Percentiles rank a stretch among this genome's conserved stretches.
phyloP scores from a whole-genome alignment of 805 yeast species.

The Torulaspora maleeae region DNA sequence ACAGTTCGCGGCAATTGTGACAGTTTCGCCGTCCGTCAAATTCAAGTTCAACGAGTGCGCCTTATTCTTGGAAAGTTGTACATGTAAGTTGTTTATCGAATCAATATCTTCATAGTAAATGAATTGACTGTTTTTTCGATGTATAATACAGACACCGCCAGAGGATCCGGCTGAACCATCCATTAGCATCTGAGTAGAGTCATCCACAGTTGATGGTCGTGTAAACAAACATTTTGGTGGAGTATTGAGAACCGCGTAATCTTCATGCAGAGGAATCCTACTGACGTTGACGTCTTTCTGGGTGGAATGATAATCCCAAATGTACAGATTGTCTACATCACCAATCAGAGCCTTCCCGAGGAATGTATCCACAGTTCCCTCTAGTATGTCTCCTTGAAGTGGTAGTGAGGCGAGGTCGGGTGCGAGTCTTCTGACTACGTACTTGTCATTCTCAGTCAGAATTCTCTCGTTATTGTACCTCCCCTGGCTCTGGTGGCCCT shows the following conservation, averaged over 20 bases:
- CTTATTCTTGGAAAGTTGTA: slow-evolving; percentile 27
- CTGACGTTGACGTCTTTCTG: slow-evolving; percentile 48
- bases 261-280: slow-evolving; percentile 29
- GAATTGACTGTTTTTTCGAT: slow-evolving; percentile 53
- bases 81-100: slow-evolving; percentile 29
- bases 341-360: slow-evolving; percentile 49
- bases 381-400: slow-evolving; percentile 12
- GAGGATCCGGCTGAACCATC: slow-evolving; percentile 26
- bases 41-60: slow-evolving; percentile 25
- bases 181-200: slow-evolving; percentile 47
- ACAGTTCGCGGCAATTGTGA: slow-evolving; percentile 53
- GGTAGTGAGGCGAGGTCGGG: slow-evolving; percentile 20
- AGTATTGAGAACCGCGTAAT: slow-evolving; percentile 16
- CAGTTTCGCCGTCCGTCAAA: slow-evolving; percentile 42
- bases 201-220: slow-evolving; percentile 31
- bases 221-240: slow-evolving; percentile 29
- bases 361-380: slow-evolving; percentile 45
- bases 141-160: slow-evolving; percentile 70
- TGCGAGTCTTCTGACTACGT: slow-evolving; percentile 24
- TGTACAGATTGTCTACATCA: slow-evolving; percentile 48
- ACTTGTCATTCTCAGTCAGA: slow-evolving; percentile 33
- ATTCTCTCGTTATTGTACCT: slow-evolving; percentile 17
- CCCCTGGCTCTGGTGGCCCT: slow-evolving; percentile 8
- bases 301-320: slow-evolving; percentile 64
- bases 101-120: slow-evolving; percentile 72